A percentile compares a stretch with the other conserved stretches of the same genome.
phyloP scores from a whole-genome alignment of 2,329 filamentous ascomycete species.

The Cyphellophora europaea region DNA sequence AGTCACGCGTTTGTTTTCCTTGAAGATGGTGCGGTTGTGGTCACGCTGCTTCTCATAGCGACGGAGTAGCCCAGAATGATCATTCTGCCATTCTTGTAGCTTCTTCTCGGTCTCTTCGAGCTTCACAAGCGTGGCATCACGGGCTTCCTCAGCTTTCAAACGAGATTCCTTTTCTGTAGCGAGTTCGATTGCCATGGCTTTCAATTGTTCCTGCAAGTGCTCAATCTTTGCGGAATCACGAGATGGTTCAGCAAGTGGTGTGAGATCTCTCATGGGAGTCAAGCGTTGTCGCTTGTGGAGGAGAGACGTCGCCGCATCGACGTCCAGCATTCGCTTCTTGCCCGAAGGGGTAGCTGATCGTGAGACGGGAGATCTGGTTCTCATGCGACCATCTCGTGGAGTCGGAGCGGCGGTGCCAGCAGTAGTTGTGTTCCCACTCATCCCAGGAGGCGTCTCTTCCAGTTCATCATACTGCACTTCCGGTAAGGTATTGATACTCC shows the following conservation, averaged over 20 bases:
- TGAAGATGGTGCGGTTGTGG: constrained; percentile 27
- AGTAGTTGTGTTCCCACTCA: constrained; percentile 7
- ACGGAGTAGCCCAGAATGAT: constrained; percentile 29
- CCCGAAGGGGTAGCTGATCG: constrained; percentile 19
- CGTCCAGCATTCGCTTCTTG: constrained; percentile 21
- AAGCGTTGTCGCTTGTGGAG: constrained; percentile 31
- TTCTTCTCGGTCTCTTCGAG: constrained; percentile 26
- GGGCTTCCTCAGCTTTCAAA: constrained; percentile 23
- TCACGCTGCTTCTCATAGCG: constrained; percentile 32
- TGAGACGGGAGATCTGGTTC: constrained; percentile 15
- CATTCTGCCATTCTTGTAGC: constrained; percentile 23
- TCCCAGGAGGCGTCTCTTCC: constrained; percentile 16
- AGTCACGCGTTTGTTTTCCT: constrained; percentile 21
- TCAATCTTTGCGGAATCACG: constrained; percentile 10
- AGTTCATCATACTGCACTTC: constrained; percentile 25
- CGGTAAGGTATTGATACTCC: constrained; percentile 29
- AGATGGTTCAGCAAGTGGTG: constrained; percentile 27
- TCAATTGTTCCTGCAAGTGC: constrained; percentile 22
- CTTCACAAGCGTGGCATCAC: constrained; percentile 21
- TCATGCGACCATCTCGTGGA: constrained; percentile 8
- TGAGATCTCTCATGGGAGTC: constrained; percentile 25
- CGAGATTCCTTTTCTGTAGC: constrained; percentile 17
- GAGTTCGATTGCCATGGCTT: constrained; percentile 12
- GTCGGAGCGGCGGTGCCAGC: constrained; percentile 10
- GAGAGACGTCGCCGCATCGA: constrained; percentile 13